Percentiles rank a stretch among this genome's conserved stretches.
Evolutionary conservation across 176 grass and related monocot genomes (phyloP).

Genomic region (Carex myosuroides): DNA sequence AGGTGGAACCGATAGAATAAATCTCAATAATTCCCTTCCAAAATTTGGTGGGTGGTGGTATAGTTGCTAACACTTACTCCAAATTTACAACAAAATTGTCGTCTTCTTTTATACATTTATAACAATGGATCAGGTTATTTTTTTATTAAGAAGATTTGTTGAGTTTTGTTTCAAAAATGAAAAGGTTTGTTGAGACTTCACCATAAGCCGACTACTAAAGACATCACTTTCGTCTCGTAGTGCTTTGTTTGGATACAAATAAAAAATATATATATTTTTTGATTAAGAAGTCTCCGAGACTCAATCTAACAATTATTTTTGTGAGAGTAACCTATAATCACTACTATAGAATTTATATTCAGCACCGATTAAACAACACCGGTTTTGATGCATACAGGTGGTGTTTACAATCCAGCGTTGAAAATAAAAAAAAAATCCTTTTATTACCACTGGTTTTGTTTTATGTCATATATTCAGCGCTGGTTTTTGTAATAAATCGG

Average conservation of each 20-base stretch:
- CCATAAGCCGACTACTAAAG: neutral
- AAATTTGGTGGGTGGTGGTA: neutral
- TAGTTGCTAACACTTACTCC: neutral
- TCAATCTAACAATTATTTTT: neutral
- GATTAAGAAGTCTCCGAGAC: neutral
- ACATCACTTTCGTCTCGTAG: neutral
- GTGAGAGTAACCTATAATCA: neutral
- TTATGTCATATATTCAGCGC: no score
- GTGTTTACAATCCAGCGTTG: no score
- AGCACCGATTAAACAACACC: no score
- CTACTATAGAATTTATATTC: no score
- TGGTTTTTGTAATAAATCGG: no score
- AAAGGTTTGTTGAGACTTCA: neutral
- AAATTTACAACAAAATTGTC: neutral
- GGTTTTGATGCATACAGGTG: no score
- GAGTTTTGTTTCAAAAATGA: neutral
- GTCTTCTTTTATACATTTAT: neutral
- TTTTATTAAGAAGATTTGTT: neutral
- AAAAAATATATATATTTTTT: neutral
- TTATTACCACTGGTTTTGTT: no score
- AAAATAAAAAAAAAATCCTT: no score
- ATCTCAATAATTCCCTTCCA: neutral
- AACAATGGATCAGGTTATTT: neutral
- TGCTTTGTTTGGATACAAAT: neutral
- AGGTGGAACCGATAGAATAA: neutral